Base-by-base conservation (phyloP, 2,329 filamentous ascomycete genomes). In the Stemphylium vesicarium region DNA sequence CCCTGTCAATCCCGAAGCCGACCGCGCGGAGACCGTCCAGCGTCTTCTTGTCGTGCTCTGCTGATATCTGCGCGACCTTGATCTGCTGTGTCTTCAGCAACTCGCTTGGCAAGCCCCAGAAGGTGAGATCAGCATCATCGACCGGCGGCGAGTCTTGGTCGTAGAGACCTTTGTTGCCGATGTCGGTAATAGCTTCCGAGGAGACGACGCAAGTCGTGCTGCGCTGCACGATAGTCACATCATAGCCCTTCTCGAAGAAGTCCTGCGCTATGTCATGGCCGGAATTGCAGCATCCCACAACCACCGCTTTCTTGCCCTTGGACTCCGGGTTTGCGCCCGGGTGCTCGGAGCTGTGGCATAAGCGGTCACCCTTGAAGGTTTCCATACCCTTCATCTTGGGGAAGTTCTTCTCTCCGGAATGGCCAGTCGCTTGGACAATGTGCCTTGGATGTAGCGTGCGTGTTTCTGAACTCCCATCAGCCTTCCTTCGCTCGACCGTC, bases 251-350 rank as follows among this genome's bases (percentile, higher is more conserved):
- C 18, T 77, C 71, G 33, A 75, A 71, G 73, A 80, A 81, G 63
- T 82, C 79, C 62, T 80, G 75, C 2, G 79, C 78, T 20, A 82
- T 75, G 60, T 82, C 80, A 64, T 82, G 79, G 43, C 75, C 79
- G 0, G 79, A 81, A 58, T 82, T 82, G 45, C 77, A 81, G 15
- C 75, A 77, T 22, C 81, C 80, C 13, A 83, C 68, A 1, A 83
- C 75, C 29, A 82, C 62, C 4, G 76, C 80, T 29, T 72, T 72
- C 49, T 81, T 80, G 24, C 78, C 77, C 16, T 68, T 68, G 9
- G 62, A 59, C 13, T 74, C 61, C 4, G 64, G 68, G 0, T 73
- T 72, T 3, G 70, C 70, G 39, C 71, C 71, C 7, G 60, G 61
- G 40, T 73, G 72, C 32, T 67, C 68, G 20, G 69, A 72, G 39